These are phyloP conservation scores for Lotus japonicus DNA, from an alignment of 306 rosid species.

Conservation along the genomic window DNA sequence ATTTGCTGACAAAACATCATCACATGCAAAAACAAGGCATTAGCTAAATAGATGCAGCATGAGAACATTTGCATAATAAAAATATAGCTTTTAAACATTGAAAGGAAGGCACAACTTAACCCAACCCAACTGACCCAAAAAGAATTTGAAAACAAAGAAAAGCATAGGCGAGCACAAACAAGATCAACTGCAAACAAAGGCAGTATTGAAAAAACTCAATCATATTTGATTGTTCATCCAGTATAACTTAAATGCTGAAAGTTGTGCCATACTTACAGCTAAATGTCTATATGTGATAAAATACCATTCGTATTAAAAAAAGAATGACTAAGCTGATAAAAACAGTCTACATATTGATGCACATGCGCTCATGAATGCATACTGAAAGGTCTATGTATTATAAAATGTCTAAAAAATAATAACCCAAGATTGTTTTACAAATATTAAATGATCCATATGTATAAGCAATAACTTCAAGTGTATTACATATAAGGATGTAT, in stretches of 20 bases:
- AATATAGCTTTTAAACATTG: neutral
- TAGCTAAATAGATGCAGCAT: neutral
- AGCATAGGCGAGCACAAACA: neutral
- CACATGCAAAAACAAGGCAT: neutral
- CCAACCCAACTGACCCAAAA: neutral
- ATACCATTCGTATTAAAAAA: neutral
- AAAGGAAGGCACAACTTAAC: neutral
- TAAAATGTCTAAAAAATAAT: too few species aligned
- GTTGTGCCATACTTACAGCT: neutral
- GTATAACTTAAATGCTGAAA: neutral
- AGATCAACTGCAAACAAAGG: neutral
- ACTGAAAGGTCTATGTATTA: too few species aligned
- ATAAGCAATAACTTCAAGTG: too few species aligned
- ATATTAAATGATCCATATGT: too few species aligned
- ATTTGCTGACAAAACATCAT: neutral
- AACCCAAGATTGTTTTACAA: too few species aligned
- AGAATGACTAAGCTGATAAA: neutral
- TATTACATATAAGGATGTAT: too few species aligned
- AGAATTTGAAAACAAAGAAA: neutral
- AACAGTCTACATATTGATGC: neutral
- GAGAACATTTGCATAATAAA: neutral
- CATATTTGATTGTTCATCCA: neutral
- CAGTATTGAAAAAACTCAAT: neutral
- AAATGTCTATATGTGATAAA: neutral
- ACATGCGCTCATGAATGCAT: too few species aligned